Evolutionary conservation across 2,329 filamentous ascomycete species (phyloP).

Genomic region (Sporothrix inflata): DNA sequence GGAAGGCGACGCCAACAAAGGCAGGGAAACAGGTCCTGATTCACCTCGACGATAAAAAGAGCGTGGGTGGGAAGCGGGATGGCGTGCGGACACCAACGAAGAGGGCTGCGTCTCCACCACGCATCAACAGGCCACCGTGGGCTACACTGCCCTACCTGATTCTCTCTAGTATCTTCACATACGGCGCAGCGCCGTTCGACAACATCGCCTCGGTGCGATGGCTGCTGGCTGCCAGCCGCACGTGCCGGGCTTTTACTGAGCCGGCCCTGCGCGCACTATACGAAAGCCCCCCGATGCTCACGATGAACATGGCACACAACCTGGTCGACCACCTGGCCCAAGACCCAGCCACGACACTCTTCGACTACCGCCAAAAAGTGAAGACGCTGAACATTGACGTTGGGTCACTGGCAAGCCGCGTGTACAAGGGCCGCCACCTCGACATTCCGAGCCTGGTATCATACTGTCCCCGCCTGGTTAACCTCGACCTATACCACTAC

Average conservation of each 20-base stretch:
- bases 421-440: conserved; percentile 55
- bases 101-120: neutral
- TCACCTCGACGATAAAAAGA: neutral
- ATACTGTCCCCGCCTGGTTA: conserved; percentile 66
- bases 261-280: conserved; percentile 76
- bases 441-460: conserved; percentile 57
- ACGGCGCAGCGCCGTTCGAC: conserved; percentile 64
- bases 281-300: conserved; percentile 65
- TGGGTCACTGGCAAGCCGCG: conserved; percentile 57
- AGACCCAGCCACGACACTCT: conserved; percentile 51
- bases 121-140: conserved; percentile 36
- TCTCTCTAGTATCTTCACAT: conserved; percentile 70
- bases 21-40: neutral
- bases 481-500: conserved; percentile 72
- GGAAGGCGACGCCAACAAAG: neutral
- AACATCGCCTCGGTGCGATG: conserved; percentile 53
- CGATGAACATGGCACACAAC: conserved; percentile 48
- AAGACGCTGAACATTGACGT: conserved; percentile 71
- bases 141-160: conserved; percentile 55
- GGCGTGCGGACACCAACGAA: neutral
- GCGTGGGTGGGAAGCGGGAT: neutral
- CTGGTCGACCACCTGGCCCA: conserved; percentile 58
- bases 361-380: conserved; percentile 73
- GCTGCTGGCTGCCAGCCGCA: conserved; percentile 65
- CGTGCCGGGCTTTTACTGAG: conserved; percentile 69